Base-by-base conservation (phyloP, 495 filamentous ascomycete genomes). In the Massariosphaeria phaeospora region DNA sequence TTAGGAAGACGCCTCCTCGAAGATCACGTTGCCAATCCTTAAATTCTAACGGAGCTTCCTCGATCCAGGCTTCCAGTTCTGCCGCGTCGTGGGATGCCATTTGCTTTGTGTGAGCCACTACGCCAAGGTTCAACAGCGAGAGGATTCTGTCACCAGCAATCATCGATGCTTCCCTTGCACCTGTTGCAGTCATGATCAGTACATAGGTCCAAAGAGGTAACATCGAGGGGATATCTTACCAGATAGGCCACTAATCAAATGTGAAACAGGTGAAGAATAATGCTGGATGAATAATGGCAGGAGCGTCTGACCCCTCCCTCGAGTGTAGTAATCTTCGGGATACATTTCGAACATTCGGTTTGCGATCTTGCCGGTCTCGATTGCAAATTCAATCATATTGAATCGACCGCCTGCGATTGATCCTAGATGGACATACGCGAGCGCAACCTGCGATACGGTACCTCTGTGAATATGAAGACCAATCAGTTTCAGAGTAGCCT, bases 211-310 rank as follows among this genome's bases (percentile, higher is more conserved):
- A 17, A 15, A 30, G 17, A 31, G 26, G 2, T 31, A 15, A 47
- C 3, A 8, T 33, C 7, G 31, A 29, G 25, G 13, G 9, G 23
- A 25, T 5, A 4, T 21, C 52, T 40, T 48, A 48, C 75, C 73
- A 53, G 89, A 84, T 3, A 91, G 73, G 33, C 78, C 75, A 10
- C 76, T 75, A 7, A 87, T 70, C 2, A 79, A 78, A 15, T 79
- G 72, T 18, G 73, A 65, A 29, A 94, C 68, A 3, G 84, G 81
- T 21, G 78, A 70, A 49, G 83, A 77, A 20, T 94, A 62, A 63
- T 95, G 88, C 4, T 82, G 82, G 20, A 93, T 72, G 63, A 91
- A 90, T 18, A 86, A 73, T 30, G 81, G 77, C 47, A 87, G 84
- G 20, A 88, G 70, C 55, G 88, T 86, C 23, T 83, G 79, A 0